Evolutionary conservation across 1,139 yeast species (phyloP).

Genomic region (Pneumocystis carinii): DNA sequence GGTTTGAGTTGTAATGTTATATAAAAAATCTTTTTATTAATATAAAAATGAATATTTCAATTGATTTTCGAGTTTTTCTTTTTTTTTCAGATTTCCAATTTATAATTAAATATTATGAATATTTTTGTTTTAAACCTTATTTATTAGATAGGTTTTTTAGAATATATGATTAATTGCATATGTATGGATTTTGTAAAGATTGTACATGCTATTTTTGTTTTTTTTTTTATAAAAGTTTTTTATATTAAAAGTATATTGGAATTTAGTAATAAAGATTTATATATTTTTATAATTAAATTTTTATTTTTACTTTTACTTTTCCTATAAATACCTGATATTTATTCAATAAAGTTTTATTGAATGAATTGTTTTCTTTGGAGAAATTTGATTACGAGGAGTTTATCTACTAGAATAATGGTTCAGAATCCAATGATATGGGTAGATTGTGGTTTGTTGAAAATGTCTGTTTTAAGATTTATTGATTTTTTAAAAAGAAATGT

Average conservation of each 20-base stretch:
- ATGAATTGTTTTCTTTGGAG: neutral
- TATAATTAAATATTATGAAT: neutral
- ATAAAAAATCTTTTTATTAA: neutral
- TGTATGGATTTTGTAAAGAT: neutral
- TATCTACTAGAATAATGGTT: neutral
- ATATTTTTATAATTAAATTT: neutral
- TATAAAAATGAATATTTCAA: neutral
- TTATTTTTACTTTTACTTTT: neutral
- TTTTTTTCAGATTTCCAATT: neutral
- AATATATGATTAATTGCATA: neutral
- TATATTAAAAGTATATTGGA: neutral
- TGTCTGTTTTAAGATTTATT: neutral
- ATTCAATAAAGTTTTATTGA: neutral
- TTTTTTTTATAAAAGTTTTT: neutral
- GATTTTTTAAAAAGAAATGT: constrained; percentile 38
- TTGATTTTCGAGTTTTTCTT: neutral
- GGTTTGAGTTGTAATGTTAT: no score
- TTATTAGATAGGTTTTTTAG: neutral
- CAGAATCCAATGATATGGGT: neutral
- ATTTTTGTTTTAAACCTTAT: neutral
- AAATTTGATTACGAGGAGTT: neutral
- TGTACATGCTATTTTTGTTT: neutral
- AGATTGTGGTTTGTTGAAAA: neutral
- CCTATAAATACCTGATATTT: neutral
- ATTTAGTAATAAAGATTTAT: neutral